Conservation (phyloP, 2,329 filamentous ascomycete species). For the Grosmannia serpens region DNA sequence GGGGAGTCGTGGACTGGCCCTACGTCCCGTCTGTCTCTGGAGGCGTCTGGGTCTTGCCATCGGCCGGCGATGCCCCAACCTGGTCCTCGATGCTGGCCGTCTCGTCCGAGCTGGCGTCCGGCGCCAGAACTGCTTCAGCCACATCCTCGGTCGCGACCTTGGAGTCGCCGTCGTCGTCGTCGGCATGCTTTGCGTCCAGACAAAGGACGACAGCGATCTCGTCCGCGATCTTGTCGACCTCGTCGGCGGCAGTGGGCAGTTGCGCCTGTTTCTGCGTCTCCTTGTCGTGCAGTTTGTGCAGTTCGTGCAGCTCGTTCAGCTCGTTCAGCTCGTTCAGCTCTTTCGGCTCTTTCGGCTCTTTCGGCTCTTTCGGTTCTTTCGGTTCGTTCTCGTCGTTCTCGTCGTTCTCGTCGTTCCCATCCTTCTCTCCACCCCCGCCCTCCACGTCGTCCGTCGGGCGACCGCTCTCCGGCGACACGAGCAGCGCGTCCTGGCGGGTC, state of each 20-base stretch:
- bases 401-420: neutral
- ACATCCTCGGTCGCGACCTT: neutral
- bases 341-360: neutral
- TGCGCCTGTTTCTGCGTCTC: neutral
- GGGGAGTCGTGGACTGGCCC: too few species aligned
- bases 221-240: slow-evolving; percentile 9
- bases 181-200: neutral
- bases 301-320: neutral
- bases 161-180: neutral
- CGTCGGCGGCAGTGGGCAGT: neutral
- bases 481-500: slow-evolving; percentile 23
- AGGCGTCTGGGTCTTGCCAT: neutral
- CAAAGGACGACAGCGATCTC: slow-evolving; percentile 8
- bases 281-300: neutral
- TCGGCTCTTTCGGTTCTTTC: neutral
- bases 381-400: neutral
- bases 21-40: neutral
- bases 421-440: neutral
- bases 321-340: neutral
- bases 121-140: neutral
- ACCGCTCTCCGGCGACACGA: slow-evolving; percentile 19
- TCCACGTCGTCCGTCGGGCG: neutral
- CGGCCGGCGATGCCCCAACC: neutral
- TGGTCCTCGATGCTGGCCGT: neutral
- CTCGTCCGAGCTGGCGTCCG: too few species aligned